A percentile compares a stretch with the other conserved stretches of the same genome.
Evolutionary conservation across 2,329 filamentous ascomycete species (phyloP).

Genomic region (Fusarium pseudograminearum): DNA sequence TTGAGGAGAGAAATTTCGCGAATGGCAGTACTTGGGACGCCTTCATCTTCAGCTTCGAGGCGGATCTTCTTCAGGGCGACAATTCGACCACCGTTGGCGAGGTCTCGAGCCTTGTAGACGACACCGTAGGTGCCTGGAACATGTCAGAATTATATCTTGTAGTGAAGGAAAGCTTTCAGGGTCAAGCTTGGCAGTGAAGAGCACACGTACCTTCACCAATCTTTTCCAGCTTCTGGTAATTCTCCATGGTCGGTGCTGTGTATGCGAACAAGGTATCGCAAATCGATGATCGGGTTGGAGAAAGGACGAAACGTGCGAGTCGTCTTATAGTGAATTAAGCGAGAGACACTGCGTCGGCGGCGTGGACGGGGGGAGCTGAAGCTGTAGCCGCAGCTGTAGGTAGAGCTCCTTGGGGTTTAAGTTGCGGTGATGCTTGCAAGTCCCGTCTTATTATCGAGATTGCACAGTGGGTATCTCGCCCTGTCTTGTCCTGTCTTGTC

Average conservation of each 20-base stretch:
- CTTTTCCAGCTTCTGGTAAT: slow-evolving; percentile 97
- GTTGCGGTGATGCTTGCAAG: slow-evolving; percentile 4
- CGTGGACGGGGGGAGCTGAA: slow-evolving; percentile 13
- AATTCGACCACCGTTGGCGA: slow-evolving; percentile 83
- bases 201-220: slow-evolving; percentile 84
- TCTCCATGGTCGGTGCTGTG: slow-evolving; percentile 74
- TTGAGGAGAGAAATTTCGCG: slow-evolving; percentile 94
- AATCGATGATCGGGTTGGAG: slow-evolving; percentile 17
- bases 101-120: slow-evolving; percentile 92
- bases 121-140: slow-evolving; percentile 87
- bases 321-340: slow-evolving; percentile 22
- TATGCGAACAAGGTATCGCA: slow-evolving; percentile 19
- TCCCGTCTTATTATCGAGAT: slow-evolving; percentile 23
- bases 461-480: slow-evolving; percentile 5
- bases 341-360: slow-evolving; percentile 38
- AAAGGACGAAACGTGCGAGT: slow-evolving; percentile 24
- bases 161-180: neutral
- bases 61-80: slow-evolving; percentile 96
- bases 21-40: slow-evolving; percentile 91
- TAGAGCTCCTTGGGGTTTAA: neutral
- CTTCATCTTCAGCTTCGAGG: slow-evolving; percentile 94
- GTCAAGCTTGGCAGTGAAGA: neutral
- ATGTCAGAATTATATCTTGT: slow-evolving; percentile 1
- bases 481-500: neutral
- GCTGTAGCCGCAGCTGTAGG: neutral